Evolutionary conservation across 2,329 filamentous ascomycete genomes (phyloP).

Genomic region (Didymella pomorum): DNA sequence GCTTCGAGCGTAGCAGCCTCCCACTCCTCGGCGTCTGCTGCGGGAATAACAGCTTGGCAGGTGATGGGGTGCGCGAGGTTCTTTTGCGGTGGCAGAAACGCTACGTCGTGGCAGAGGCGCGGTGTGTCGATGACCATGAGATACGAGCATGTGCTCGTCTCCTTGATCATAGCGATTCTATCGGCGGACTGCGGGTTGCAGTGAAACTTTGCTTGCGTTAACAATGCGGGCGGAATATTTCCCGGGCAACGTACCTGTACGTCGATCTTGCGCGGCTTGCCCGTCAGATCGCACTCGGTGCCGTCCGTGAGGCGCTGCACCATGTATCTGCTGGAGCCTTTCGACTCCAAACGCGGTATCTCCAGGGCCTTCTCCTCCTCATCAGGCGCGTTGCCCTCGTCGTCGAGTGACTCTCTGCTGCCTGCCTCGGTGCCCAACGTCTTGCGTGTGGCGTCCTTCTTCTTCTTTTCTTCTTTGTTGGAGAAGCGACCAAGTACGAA

Average conservation of each 20-base stretch:
- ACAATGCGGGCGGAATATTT: conserved; percentile 10
- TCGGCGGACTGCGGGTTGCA: conserved; percentile 80
- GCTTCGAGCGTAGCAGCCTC: conserved; percentile 42
- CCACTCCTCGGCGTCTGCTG: conserved; percentile 62
- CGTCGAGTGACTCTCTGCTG: conserved; percentile 40
- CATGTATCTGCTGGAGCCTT: conserved; percentile 84
- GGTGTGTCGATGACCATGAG: conserved; percentile 93
- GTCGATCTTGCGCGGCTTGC: conserved; percentile 81
- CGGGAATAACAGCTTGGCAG: conserved; percentile 74
- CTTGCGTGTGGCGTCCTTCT: conserved; percentile 33
- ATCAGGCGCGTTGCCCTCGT: conserved; percentile 38
- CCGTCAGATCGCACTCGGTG: conserved; percentile 86
- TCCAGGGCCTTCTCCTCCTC: conserved; percentile 37
- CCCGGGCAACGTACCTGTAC: conserved; percentile 63
- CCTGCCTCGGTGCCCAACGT: conserved; percentile 38
- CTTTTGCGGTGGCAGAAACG: conserved; percentile 82
- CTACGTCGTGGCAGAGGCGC: conserved; percentile 84
- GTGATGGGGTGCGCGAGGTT: conserved; percentile 78
- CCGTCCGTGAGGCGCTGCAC: conserved; percentile 82
- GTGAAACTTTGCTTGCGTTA: conserved; percentile 61
- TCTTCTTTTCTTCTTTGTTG: conserved; percentile 31
- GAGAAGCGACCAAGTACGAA: conserved; percentile 76
- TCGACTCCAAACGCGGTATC: conserved; percentile 75
- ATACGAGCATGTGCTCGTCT: conserved; percentile 89
- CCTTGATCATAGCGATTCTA: conserved; percentile 91